A percentile compares a stretch with the other conserved stretches of the same genome.
Conservation (phyloP, 177 flowering plant species). For the Telopea speciosissima region DNA sequence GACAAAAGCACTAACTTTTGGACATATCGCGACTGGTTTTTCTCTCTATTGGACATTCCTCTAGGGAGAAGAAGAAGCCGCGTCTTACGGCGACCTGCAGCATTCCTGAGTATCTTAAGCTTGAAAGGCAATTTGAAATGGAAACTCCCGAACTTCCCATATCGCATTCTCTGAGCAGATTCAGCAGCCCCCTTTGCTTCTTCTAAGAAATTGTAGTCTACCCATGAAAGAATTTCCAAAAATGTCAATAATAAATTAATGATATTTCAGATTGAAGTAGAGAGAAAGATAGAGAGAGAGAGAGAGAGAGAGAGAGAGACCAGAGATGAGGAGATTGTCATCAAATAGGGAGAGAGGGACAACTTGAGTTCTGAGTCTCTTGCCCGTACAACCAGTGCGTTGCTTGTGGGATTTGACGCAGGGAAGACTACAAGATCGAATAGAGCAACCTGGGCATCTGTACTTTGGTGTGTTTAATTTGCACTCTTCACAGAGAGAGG, state of each 20-base stretch:
- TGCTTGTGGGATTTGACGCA: constrained; percentile 88
- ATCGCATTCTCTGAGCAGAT: constrained; percentile 59
- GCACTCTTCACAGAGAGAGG: constrained; percentile 62
- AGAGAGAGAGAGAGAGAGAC: constrained; percentile 46
- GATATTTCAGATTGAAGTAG: not conserved
- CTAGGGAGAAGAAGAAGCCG: constrained; percentile 50
- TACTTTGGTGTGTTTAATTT: constrained; percentile 56
- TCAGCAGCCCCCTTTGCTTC: constrained; percentile 81
- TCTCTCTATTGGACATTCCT: constrained; percentile 80
- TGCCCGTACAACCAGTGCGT: constrained; percentile 66
- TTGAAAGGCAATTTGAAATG: constrained; percentile 34
- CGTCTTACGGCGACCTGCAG: constrained; percentile 53
- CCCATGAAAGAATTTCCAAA: not conserved
- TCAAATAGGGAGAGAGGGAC: constrained; percentile 71
- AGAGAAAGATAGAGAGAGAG: constrained; percentile 49
- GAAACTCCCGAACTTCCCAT: constrained; percentile 29
- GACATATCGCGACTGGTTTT: constrained; percentile 48
- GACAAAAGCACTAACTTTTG: constrained; percentile 31
- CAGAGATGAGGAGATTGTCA: constrained; percentile 66
- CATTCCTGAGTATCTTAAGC: constrained; percentile 43
- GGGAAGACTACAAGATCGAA: constrained; percentile 75
- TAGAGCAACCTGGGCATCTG: constrained; percentile 82
- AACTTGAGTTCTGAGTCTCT: constrained; percentile 42
- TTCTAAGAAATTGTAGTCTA: constrained; percentile 82
- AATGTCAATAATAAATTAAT: not conserved